phyloP scores from a whole-genome alignment of 176 grass and related monocot species.

The Hyparrhenia diplandra region DNA sequence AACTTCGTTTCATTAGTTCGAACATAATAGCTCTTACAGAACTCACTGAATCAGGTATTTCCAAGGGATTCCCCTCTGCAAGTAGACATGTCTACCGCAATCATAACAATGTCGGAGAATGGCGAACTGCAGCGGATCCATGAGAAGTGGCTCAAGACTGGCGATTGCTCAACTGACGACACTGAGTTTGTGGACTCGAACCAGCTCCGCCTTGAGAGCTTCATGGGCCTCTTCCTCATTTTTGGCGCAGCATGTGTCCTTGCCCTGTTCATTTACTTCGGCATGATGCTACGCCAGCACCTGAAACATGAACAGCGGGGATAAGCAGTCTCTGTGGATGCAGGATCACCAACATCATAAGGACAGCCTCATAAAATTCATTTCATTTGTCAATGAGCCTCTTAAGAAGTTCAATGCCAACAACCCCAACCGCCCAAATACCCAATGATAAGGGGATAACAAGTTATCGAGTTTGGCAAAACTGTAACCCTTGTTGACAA shows the following conservation, averaged over 20 bases:
- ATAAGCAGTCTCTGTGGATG: not conserved
- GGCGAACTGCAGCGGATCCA: constrained; percentile 92
- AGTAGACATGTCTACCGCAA: constrained; percentile 81
- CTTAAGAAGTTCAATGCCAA: not conserved
- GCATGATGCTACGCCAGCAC: constrained; percentile 41
- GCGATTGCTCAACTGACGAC: constrained; percentile 35
- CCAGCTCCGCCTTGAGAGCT: constrained; percentile 71
- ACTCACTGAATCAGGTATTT: constrained; percentile 52
- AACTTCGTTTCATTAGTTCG: not conserved
- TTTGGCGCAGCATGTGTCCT: constrained; percentile 59
- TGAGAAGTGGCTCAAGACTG: constrained; percentile 68
- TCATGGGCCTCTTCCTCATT: constrained; percentile 86
- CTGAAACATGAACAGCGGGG: constrained; percentile 10
- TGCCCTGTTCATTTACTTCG: constrained; percentile 61
- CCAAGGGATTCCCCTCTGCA: constrained; percentile 77
- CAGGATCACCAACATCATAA: not conserved
- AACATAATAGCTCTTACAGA: constrained; percentile 15
- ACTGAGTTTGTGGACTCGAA: constrained; percentile 54
- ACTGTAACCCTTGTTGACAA: not conserved
- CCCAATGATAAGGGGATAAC: not conserved
- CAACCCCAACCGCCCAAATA: not conserved
- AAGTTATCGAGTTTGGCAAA: not conserved
- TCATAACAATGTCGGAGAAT: constrained; percentile 74
- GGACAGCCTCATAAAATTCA: constrained; percentile 22
- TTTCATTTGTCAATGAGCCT: constrained; percentile 60